Base-by-base conservation (phyloP, 2,329 filamentous ascomycete species). In the Zymoseptoria crescenta region DNA sequence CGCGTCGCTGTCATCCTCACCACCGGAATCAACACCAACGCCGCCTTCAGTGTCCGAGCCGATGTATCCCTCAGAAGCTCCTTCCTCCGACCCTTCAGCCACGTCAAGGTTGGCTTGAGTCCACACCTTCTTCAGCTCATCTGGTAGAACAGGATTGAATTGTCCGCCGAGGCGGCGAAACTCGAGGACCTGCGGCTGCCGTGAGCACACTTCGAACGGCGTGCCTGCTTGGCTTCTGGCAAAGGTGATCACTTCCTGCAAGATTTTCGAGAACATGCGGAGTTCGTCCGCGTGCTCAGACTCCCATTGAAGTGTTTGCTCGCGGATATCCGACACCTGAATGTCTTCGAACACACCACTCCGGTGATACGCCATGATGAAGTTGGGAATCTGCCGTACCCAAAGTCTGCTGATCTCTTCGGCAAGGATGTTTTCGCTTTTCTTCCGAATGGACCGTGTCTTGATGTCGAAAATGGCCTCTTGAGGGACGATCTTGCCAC, bases 381-480 rank as follows among this genome's bases (percentile, higher is more conserved):
- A 79, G 57, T 78, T 80, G 0, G 77, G 75, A 27, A 79, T 77
- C 62, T 83, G 81, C 21, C 74, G 70, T 13, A 80, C 49, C 80
- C 80, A 84, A 6, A 83, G 71, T 4, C 75, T 71, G 4, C 75
- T 75, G 19, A 79, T 64, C 55, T 79, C 70, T 13, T 78, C 74
- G 2, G 57, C 59, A 57, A 81, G 71, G 6, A 65, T 64, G 4
- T 70, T 65, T 8, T 77, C 71, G 0, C 69, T 49, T 24, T 63
- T 68, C 10, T 61, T 66, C 41, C 72, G 71, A 9, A 65, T 62
- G 1, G 75, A 74, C 24, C 80, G 74, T 1, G 81, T 83, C 61
- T 83, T 83, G 48, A 82, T 66, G 59, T 82, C 80, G 64, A 82
- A 80, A 2, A 81, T 70, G n/a, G 75, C 73, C 19, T 65, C 52